phyloP scores from a whole-genome alignment of 441 rosid genomes.

The Eugenia klotzschiana region DNA sequence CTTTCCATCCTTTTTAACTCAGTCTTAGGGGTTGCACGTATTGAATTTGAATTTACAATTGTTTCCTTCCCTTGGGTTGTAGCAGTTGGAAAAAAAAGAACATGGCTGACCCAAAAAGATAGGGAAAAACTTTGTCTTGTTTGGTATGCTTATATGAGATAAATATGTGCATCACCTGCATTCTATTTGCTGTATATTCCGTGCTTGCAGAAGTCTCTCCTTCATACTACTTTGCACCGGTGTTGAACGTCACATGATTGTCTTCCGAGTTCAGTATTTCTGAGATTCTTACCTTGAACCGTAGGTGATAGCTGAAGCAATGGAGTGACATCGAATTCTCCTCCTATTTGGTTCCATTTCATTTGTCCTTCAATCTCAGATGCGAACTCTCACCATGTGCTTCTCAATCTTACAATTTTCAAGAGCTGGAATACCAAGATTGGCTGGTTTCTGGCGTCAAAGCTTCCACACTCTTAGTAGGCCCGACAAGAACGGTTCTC shows the following conservation, averaged over 20 bases:
- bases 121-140: neutral
- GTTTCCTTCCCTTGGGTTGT: neutral
- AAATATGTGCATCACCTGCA: neutral
- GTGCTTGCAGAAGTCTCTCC: neutral
- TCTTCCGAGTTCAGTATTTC: neutral
- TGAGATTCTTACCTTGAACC: neutral
- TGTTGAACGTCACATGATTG: neutral
- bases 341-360: neutral
- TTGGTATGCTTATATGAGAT: neutral
- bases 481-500: conserved; percentile 13
- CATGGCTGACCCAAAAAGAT: neutral
- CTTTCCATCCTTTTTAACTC: neutral
- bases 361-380: conserved; percentile 7
- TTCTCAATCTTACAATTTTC: conserved; percentile 54
- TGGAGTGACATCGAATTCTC: neutral
- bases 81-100: neutral
- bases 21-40: neutral
- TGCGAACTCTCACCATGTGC: conserved; percentile 37
- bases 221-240: neutral
- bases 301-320: neutral
- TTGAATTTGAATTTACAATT: neutral
- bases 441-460: conserved; percentile 34
- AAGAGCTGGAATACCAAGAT: conserved; percentile 30
- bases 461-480: conserved; percentile 21
- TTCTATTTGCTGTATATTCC: neutral